These are phyloP conservation scores for Suillus decipiens DNA, from an alignment of 768 basidiomycete species.

Conservation along the genomic window DNA sequence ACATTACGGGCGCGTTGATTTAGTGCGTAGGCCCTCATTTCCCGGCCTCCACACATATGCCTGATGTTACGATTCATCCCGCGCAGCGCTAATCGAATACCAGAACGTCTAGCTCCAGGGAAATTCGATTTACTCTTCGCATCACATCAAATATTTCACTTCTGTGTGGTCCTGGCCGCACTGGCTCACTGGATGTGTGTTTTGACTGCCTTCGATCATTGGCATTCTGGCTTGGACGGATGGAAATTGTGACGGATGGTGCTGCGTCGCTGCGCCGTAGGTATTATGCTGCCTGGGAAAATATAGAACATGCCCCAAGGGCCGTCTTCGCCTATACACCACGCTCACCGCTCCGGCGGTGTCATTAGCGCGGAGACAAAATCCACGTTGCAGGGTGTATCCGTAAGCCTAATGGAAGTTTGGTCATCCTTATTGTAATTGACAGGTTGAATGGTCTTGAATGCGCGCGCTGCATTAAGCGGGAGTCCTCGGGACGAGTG, in stretches of 20 bases:
- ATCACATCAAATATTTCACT: conserved; percentile 91
- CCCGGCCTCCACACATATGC: conserved; percentile 26
- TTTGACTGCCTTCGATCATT: conserved; percentile 57
- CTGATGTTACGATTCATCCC: conserved; percentile 35
- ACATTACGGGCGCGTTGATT: conserved; percentile 76
- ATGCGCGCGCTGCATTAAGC: background rate
- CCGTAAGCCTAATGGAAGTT: conserved; percentile 25
- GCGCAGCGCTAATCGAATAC: conserved; percentile 79
- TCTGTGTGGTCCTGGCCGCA: conserved; percentile 74
- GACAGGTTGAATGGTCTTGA: background rate
- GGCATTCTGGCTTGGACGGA: conserved; percentile 41
- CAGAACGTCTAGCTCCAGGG: conserved; percentile 74
- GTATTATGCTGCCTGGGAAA: conserved; percentile 19
- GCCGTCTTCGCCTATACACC: conserved; percentile 9
- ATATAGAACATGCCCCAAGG: conserved; percentile 19
- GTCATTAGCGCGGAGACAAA: conserved; percentile 28
- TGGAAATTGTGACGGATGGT: conserved; percentile 22
- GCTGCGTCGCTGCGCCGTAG: conserved; percentile 13
- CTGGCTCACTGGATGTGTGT: conserved; percentile 64
- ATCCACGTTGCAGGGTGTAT: conserved; percentile 32
- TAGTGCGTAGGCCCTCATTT: conserved; percentile 61
- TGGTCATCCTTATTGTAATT: conserved; percentile 30
- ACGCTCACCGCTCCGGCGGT: conserved; percentile 17
- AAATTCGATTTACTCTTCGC: conserved; percentile 77
- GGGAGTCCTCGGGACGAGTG: conserved; percentile 1